phyloP scores from a whole-genome alignment of 1,139 yeast genomes.

The Lizanozyma gosingica region DNA sequence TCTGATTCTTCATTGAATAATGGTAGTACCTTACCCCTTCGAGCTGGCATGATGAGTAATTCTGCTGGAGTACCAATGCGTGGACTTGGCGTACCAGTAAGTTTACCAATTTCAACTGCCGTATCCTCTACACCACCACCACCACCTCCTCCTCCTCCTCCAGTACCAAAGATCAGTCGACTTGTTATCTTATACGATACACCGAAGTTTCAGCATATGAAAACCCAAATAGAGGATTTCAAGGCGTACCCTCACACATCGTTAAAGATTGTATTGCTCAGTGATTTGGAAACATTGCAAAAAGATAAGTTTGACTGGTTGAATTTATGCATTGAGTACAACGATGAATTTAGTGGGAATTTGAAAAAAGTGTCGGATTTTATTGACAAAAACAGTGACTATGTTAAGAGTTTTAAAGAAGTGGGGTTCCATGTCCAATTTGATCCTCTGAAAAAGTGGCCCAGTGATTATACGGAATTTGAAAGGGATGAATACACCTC shows the following conservation, averaged over 20 bases:
- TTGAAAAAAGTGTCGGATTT: constrained; percentile 16
- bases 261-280: constrained; percentile 9
- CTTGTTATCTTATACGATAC: constrained; percentile 24
- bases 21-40: no score
- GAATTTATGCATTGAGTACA: constrained; percentile 29
- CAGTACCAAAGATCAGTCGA: constrained; percentile 11
- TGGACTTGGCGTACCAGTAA: no score
- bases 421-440: constrained; percentile 33
- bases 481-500: constrained; percentile 19
- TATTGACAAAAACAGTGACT: constrained; percentile 12
- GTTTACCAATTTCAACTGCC: no score
- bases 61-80: no score
- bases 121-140: constrained; percentile 1
- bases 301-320: constrained; percentile 14
- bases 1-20: no score
- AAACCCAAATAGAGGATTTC: constrained; percentile 18
- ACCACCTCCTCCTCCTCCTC: constrained; percentile 2
- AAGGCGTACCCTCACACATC: constrained; percentile 9
- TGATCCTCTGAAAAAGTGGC: constrained; percentile 27
- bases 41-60: no score
- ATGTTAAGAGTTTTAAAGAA: constrained; percentile 15
- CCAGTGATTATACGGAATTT: constrained; percentile 16
- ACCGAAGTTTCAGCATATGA: constrained; percentile 23
- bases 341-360: constrained; percentile 19
- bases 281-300: constrained; percentile 4